Evolutionary conservation across 192 early-diverging fungal species (phyloP).

Genomic region (Entophlyctis helioformis): DNA sequence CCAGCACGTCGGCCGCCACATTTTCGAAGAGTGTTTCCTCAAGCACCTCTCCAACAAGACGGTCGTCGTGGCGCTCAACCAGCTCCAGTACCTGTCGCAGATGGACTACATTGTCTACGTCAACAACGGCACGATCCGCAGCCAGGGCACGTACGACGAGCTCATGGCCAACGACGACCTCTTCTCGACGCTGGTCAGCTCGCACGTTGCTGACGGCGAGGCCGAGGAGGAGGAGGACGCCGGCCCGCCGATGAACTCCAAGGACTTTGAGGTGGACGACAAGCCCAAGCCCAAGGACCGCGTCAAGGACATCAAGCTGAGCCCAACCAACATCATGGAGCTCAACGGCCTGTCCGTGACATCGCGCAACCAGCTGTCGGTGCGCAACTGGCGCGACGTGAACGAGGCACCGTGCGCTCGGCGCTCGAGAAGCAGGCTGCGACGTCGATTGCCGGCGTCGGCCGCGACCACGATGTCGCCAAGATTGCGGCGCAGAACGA

Average conservation of each 20-base stretch:
- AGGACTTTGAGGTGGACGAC: constrained; percentile 8
- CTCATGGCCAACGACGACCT: constrained; percentile 33
- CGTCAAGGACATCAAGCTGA: background rate
- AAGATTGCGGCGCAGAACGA: constrained; percentile 45
- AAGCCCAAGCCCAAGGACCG: background rate
- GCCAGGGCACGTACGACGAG: constrained; percentile 46
- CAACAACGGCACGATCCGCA: constrained; percentile 35
- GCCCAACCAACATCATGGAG: constrained; percentile 26
- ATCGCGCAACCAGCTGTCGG: constrained; percentile 24
- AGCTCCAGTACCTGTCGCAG: constrained; percentile 43
- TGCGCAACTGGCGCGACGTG: constrained; percentile 30
- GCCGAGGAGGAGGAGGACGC: constrained; percentile 20
- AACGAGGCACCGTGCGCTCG: constrained; percentile 49
- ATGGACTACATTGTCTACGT: constrained; percentile 50
- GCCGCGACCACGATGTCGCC: constrained; percentile 38
- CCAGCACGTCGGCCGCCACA: constrained; percentile 46
- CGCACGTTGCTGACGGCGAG: constrained; percentile 38
- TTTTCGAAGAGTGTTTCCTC: constrained; percentile 50
- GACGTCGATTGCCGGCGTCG: constrained; percentile 33
- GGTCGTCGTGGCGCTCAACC: constrained; percentile 55
- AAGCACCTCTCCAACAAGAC: constrained; percentile 33
- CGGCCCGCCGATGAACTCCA: constrained; percentile 10
- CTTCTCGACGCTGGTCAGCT: constrained; percentile 30
- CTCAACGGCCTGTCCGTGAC: constrained; percentile 35
- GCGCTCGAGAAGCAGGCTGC: constrained; percentile 41